Evolutionary conservation across 1,139 yeast genomes (phyloP), one percentile per base, ranked within the genome.

Genomic region (Geotrichum australiense): DNA sequence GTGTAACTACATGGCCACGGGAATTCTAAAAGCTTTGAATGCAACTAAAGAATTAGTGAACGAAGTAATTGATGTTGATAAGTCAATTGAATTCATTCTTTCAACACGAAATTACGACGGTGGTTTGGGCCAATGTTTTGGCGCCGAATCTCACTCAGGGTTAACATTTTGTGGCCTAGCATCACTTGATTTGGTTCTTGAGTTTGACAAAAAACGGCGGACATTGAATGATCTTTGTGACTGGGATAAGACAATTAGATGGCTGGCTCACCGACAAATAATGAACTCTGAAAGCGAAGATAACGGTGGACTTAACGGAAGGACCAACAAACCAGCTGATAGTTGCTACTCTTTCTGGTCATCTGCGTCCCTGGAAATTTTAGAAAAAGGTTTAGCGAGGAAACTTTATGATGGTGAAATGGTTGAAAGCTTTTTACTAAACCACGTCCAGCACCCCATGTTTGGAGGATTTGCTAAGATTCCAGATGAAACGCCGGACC

Each of bases 291-390:
- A 66, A 31, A 50, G 51, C 0, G 66, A 62, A n/a, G 80, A 74
- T 50, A 56, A 24, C 24, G 96, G 96, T 1, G 94, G 94, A 0
- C 81, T 86, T 58, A 86, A 87, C 59, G 98, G 98, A 0, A 68
- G 98, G 39, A 77, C 76, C 20, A 86, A 87, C 58, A 91, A 91
- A 58, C 73, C 71, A 40, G 81, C 83, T 3, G 98, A 91, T 59
- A 83, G 96, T 0, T 91, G 98, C 63, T 91, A 91, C 60, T 75
- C 85, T 6, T 91, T 89, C 72, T 91, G 98, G 98, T 74, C 78
- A 37, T 60, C 78, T 7, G 93, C 76, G 1, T 31, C 43, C 4
- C 32, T 36, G 24, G 43, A 31, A 12, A 39, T 35, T 11, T 8
- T 35, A 16, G 26, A 28, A 5, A 26, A 30, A 16, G 39, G 39